Base-by-base conservation (phyloP, 257 asterid species). In the Solanum arcanum region DNA sequence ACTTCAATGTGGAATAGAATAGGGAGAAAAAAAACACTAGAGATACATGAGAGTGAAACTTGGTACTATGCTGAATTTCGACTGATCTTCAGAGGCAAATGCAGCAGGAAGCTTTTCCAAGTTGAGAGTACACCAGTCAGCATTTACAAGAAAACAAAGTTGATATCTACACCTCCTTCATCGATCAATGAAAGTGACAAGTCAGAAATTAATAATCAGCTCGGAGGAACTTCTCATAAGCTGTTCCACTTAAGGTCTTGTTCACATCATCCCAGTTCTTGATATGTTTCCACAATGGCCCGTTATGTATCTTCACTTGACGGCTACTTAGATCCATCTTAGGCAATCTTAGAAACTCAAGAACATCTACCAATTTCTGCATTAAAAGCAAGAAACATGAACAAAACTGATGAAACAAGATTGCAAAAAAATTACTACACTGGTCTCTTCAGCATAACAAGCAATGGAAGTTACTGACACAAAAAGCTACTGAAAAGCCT, bases 261-360 rank as follows among this genome's bases (percentile, higher is more conserved):
- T 88, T 88, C 31, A 97, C 96, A 3, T 93, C 96, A 1, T 90
- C 95, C 99, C 99, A 97, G 76, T 97, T 97, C 91, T 88, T 89
- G 83, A 97, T 90, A 88, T 95, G 97, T 25, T 92, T 93, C 6
- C 91, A 87, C 73, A 96, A 86, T n/a, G 96, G 88, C 41, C 99
- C 99, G 88, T 86, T 89, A 92, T 97, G 99, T 91, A 97, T 97
- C 93, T 97, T 97, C 5, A 97, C 95, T 86, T 97, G 99, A 12
- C 96, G 93, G 87, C 99, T 97, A 10, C 76, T 91, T 87, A 97
- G 89, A 72, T 89, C 90, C 96, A 90, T 92, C 83, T 15, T 84
- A 5, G 99, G 99, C 75, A 97, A 78, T 86, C 93, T 94, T 37
- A 97, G 89, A 90, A 97, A 97, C 85, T 91, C 84, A 83, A 92